phyloP scores from a whole-genome alignment of 78 protist species.

The Trichosphaerium sp. region DNA sequence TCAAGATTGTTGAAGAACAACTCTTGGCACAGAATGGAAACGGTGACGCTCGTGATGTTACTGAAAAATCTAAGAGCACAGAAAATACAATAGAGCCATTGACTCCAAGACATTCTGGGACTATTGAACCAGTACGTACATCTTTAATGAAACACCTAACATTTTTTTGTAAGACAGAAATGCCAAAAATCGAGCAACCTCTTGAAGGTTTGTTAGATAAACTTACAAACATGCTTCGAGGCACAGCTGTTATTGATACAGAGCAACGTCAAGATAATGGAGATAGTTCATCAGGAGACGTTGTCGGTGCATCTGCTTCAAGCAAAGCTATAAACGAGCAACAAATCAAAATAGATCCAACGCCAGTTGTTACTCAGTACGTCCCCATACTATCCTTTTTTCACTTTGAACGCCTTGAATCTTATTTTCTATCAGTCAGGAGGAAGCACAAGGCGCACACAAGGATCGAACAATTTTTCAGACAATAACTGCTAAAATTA shows the following conservation, averaged over 20 bases:
- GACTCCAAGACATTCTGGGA: neutral
- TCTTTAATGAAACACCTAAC: too few relatives aligned
- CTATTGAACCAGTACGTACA: too few relatives aligned
- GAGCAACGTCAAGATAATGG: too few relatives aligned
- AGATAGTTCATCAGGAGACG: too few relatives aligned
- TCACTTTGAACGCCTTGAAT: neutral
- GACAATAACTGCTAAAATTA: constrained; percentile 19
- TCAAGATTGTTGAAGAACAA: neutral
- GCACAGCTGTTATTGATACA: too few relatives aligned
- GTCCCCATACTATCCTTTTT: too few relatives aligned
- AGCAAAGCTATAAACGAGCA: neutral
- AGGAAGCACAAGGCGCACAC: neutral
- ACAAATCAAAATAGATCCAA: neutral
- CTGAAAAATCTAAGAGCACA: neutral
- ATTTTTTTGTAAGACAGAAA: too few relatives aligned
- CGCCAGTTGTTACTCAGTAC: too few relatives aligned
- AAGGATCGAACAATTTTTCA: constrained; percentile 19
- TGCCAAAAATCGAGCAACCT: too few relatives aligned
- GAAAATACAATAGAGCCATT: neutral
- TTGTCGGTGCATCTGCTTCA: neutral
- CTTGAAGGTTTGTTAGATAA: too few relatives aligned
- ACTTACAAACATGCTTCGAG: too few relatives aligned
- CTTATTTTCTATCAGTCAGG: neutral
- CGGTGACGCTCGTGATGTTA: neutral
- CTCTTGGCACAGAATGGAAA: neutral